A percentile compares a stretch with the other conserved stretches of the same genome.
phyloP scores from a whole-genome alignment of 108 stramenopile genomes.

The Skeletonema menzelii region DNA sequence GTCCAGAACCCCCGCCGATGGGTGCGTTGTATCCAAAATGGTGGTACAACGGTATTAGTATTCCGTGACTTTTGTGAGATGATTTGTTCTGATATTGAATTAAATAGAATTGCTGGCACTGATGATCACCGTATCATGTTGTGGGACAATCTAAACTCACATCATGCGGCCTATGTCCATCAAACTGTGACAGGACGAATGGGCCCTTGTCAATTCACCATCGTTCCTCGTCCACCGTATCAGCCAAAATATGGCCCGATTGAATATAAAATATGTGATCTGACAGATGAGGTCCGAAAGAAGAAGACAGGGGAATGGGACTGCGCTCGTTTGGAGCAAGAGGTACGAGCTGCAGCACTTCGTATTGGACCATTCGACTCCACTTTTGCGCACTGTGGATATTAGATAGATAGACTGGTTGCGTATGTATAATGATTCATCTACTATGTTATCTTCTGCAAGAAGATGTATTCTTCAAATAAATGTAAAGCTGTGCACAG shows the following conservation, averaged over 20 bases:
- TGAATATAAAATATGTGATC: conserved; percentile 21
- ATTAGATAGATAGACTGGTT: too few species aligned
- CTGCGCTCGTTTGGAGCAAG: not conserved
- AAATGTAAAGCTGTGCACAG: too few species aligned
- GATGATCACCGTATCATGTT: conserved; percentile 9
- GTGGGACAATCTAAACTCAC: conserved; percentile 15
- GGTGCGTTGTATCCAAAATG: not conserved
- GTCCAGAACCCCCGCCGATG: conserved; percentile 4
- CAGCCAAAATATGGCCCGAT: conserved; percentile 11
- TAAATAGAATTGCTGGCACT: not conserved
- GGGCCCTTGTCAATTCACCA: not conserved
- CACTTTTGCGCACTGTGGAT: too few species aligned
- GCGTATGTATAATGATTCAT: too few species aligned
- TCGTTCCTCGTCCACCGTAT: conserved; percentile 15
- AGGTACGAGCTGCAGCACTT: too few species aligned
- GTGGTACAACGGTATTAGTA: conserved; percentile 1
- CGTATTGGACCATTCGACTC: too few species aligned
- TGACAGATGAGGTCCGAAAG: not conserved
- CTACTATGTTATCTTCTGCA: too few species aligned
- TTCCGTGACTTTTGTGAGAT: conserved; percentile 10
- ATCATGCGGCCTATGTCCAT: conserved; percentile 12
- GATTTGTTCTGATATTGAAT: conserved; percentile 7
- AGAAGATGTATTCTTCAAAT: too few species aligned
- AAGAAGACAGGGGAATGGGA: conserved; percentile 3
- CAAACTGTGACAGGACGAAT: conserved; percentile 6